Base-by-base conservation (phyloP, 805 yeast species). In the Teunomyces stri region DNA sequence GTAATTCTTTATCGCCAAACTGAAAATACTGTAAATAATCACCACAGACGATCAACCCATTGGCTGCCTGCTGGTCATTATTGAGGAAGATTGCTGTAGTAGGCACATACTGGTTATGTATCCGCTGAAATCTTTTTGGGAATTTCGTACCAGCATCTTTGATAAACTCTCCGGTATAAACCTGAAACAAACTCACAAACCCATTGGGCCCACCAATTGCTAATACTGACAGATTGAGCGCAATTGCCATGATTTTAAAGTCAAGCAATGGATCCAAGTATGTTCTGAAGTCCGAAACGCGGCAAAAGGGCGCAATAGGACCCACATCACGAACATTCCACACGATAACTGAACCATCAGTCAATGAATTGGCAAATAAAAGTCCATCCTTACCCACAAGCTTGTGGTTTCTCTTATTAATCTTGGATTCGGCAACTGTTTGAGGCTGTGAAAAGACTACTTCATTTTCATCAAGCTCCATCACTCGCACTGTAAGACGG, bases 21-120 rank as follows among this genome's bases (percentile, higher is more conserved):
- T 69, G 72, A 53, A 78, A 78, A 52, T 74, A 74, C 49, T 76
- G 80, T 1, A 74, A 60, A 2, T 64, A 52, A 22, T 75, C 69
- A 0, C 78, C 80, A 51, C 71, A 64, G 1, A 69, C 52, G 2
- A 73, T 57, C 1, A 77, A 52, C 6, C 82, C 82, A 33, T 60
- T 61, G 5, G 69, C 54, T 3, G 59, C 55, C 16, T 38, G 42
- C 13, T 54, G 58, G 44, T 57, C 58, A 20, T 55, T 61, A 44
- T 63, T 68, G 36, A 69, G 52, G 30, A 50, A 44, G n/a, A 69
- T 59, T 13, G 46, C 54, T 20, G 50, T 55, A 11, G 61, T 64
- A 4, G 71, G 73, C 6, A 65, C 39, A 27, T 55, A 46, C 38
- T 53, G 55, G 22, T 49, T 44, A 43, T 54, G 54, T 57, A 62